Evolutionary conservation across 2,329 filamentous ascomycete genomes (phyloP).

Genomic region (Elsinoe ampelina): DNA sequence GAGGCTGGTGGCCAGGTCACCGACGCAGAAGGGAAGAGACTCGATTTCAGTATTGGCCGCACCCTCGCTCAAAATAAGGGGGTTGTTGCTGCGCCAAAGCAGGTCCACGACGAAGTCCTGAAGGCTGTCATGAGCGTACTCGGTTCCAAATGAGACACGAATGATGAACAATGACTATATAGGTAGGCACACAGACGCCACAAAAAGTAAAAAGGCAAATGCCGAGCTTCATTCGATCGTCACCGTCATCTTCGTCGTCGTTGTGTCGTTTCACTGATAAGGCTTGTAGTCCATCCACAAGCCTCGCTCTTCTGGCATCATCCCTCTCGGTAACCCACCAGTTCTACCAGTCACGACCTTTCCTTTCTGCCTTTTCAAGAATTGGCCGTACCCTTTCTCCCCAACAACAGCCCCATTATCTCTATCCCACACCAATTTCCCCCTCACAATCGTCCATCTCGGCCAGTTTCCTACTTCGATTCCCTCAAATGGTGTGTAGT

Average conservation of each 20-base stretch:
- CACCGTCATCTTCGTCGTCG: not conserved
- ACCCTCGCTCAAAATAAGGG: constrained; percentile 88
- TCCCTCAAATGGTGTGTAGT: constrained; percentile 56
- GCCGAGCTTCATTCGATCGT: not conserved
- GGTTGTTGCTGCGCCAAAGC: constrained; percentile 75
- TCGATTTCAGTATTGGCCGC: constrained; percentile 80
- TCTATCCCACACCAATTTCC: constrained; percentile 49
- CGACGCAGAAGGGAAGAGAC: constrained; percentile 71
- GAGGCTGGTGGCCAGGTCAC: constrained; percentile 90
- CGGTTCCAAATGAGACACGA: constrained; percentile 30
- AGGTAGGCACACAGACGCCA: constrained; percentile 1
- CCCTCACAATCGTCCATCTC: constrained; percentile 50
- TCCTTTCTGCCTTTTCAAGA: constrained; percentile 30
- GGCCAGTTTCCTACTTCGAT: constrained; percentile 51
- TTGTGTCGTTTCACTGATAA: not conserved
- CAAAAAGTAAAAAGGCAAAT: not conserved
- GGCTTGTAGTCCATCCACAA: constrained; percentile 21
- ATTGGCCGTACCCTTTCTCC: constrained; percentile 26
- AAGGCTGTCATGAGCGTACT: constrained; percentile 75
- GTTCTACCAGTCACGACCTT: constrained; percentile 24
- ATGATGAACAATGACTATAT: constrained; percentile 1
- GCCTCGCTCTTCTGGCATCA: constrained; percentile 24
- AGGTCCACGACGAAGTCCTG: constrained; percentile 67
- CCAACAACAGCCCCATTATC: constrained; percentile 41
- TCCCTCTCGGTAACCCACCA: constrained; percentile 24